Base-by-base conservation (phyloP, 345 rosid species). In the Sonneratia caseolaris region DNA sequence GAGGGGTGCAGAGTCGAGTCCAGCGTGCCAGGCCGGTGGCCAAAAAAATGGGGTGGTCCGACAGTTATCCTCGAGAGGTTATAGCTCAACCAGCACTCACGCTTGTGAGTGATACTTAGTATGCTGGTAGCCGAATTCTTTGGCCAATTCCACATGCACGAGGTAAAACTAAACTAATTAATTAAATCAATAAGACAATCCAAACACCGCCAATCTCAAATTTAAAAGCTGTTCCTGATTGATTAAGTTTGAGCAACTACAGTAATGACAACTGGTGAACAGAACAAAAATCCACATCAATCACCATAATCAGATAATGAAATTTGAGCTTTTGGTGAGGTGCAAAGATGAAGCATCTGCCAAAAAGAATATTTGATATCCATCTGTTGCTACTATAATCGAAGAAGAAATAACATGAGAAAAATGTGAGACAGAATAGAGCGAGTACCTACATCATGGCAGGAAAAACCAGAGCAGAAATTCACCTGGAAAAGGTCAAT, bases 321-420 rank as follows among this genome's bases (percentile, higher is more conserved):
- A 42, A 48, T n/a, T 38, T 42, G 70, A 64, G 92, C 96, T 89
- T 96, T 92, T 2, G 99, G 97, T 38, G 98, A 93, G 77, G 97
- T 88, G 84, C 98, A 95, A 16, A 95, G 88, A 78, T 89, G 90
- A 83, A 96, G 90, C 98, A 96, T 96, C 88, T 91, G 98, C 99
- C 99, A 96, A 84, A 96, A 96, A 49, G 98, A 90, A 83, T 96
- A 96, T 69, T 96, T 97, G 74, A 96, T 81, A 81, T 96, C 99
- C 99, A 96, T 96, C 90, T 95, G 98, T 79, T 88, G 97, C 99
- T 98, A 95, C 99, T 92, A 77, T 75, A 88, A 73, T 38, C 42
- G 72, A 71, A 71, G 68, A 73, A 75, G 45, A 77, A 72, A 42
- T 47, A 47, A 70, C 42, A 73, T 27, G 47, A 49, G 74, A 74